phyloP scores from a whole-genome alignment of 2,329 filamentous ascomycete species.

The Fusarium mangiferae region DNA sequence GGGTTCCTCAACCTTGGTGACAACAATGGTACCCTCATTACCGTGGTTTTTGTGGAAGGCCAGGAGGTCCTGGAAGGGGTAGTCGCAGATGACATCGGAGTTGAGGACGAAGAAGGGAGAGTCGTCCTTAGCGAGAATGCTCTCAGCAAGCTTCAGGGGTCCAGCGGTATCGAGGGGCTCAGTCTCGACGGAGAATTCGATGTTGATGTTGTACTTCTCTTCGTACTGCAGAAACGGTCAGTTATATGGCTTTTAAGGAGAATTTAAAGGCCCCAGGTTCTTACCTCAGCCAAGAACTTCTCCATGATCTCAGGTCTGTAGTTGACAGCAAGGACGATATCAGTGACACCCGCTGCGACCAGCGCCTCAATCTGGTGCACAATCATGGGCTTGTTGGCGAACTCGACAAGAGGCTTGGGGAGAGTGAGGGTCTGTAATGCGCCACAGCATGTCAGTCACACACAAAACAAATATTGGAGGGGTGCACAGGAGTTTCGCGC shows the following conservation, averaged over 20 bases:
- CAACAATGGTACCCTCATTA: slow-evolving; percentile 95
- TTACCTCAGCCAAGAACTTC: slow-evolving; percentile 86
- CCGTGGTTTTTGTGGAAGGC: slow-evolving; percentile 94
- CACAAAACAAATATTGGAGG: neutral
- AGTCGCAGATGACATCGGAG: slow-evolving; percentile 98
- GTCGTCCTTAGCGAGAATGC: slow-evolving; percentile 92
- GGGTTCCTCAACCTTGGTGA: slow-evolving; percentile 98
- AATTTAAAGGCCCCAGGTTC: slow-evolving; percentile 4
- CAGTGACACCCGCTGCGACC: slow-evolving; percentile 91
- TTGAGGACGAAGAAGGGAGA: slow-evolving; percentile 98
- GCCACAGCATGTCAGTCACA: slow-evolving; percentile 37
- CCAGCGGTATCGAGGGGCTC: slow-evolving; percentile 96
- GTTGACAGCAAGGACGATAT: slow-evolving; percentile 98
- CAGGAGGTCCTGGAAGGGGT: slow-evolving; percentile 89
- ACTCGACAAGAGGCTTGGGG: slow-evolving; percentile 97
- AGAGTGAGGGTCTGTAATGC: slow-evolving; percentile 85
- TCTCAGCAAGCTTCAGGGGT: slow-evolving; percentile 93
- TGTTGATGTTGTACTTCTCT: slow-evolving; percentile 90
- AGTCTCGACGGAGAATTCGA: slow-evolving; percentile 95
- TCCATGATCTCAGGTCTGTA: slow-evolving; percentile 99
- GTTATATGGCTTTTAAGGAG: neutral
- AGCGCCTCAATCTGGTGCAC: slow-evolving; percentile 96
- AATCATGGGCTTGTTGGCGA: slow-evolving; percentile 99
- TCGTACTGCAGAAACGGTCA: slow-evolving; percentile 72
- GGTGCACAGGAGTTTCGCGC: slow-evolving; percentile 20